Evolutionary conservation across 495 filamentous ascomycete species (phyloP).

Genomic region (Penicillium simplicissimum): DNA sequence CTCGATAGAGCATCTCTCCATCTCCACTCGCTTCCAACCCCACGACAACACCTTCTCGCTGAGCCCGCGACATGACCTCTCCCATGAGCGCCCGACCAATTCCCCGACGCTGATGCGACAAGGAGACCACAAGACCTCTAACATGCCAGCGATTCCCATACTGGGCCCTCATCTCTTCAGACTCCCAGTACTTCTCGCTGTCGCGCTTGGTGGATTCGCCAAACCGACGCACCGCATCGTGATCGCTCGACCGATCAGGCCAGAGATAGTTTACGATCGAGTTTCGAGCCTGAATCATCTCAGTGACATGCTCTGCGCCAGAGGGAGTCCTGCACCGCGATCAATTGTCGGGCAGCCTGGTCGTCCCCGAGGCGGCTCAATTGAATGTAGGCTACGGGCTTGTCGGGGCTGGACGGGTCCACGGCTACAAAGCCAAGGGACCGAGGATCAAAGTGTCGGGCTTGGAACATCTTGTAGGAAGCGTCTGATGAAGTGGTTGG

Average conservation of each 20-base stretch:
- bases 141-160: constrained; percentile 17
- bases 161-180: neutral
- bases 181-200: constrained; percentile 7
- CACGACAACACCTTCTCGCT: constrained; percentile 2
- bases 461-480: constrained; percentile 16
- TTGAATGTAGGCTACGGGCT: constrained; percentile 14
- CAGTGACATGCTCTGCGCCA: constrained; percentile 1
- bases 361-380: constrained; percentile 14
- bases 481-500: constrained; percentile 10
- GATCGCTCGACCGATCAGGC: constrained; percentile 14
- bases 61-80: neutral
- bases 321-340: neutral
- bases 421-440: constrained; percentile 18
- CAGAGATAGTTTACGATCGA: constrained; percentile 6
- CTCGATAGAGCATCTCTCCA: constrained; percentile 12
- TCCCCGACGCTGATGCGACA: constrained; percentile 9
- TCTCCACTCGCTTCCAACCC: constrained; percentile 15
- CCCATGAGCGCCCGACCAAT: constrained; percentile 9
- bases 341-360: neutral
- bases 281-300: neutral
- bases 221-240: constrained; percentile 1
- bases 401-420: neutral
- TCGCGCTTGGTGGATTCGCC: neutral
- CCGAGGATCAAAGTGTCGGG: constrained; percentile 10
- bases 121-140: constrained; percentile 14